Evolutionary conservation across 345 rosid genomes (phyloP), one percentile per base, ranked within the genome.

Genomic region (Boechera retrofracta): DNA sequence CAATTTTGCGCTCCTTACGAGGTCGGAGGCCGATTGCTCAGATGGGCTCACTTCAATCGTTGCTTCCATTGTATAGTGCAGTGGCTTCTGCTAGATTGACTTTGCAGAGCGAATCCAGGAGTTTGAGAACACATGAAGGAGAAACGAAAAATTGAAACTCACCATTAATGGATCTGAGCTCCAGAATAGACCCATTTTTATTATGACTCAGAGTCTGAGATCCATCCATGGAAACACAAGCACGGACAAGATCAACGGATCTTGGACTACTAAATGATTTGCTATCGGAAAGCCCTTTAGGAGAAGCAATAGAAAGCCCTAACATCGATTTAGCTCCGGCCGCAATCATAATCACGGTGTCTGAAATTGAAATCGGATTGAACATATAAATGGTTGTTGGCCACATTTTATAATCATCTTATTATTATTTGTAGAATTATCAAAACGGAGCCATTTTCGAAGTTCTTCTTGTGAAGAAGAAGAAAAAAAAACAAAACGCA

Each of bases 51-150:
- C 81, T 91, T 74, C 94, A 91, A 68, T 91, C 97, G 72, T 84
- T 94, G 80, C 16, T 16, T 28, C 29, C 98, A 7, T 83, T 94
- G 70, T 81, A 94, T 84, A 82, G 87, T 5, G 96, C 91, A 1
- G 93, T 91, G 32, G 81, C 98, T 48, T 85, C 98, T 2, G 96
- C 98, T 76, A 86, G 94, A 80, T 86, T 91, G 69, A 90, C 94
- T 94, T 67, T 88, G 94, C 92, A 86, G 86, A 88, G 96, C 96
- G 55, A 87, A 91, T 74, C 97, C 96, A 78, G 97, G 97, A 82
- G 98, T 90, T 90, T 94, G 97, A 91, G 24, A 21, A 21, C 24
- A 21, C 24, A 21, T 21, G 24, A 21, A 21, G 24, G 24, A 21
- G 24, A 21, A 21, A 21, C 24, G 24, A 21, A 21, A 21, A 21